phyloP scores from a whole-genome alignment of 2,329 filamentous ascomycete species.

The Elsinoe fawcettii region DNA sequence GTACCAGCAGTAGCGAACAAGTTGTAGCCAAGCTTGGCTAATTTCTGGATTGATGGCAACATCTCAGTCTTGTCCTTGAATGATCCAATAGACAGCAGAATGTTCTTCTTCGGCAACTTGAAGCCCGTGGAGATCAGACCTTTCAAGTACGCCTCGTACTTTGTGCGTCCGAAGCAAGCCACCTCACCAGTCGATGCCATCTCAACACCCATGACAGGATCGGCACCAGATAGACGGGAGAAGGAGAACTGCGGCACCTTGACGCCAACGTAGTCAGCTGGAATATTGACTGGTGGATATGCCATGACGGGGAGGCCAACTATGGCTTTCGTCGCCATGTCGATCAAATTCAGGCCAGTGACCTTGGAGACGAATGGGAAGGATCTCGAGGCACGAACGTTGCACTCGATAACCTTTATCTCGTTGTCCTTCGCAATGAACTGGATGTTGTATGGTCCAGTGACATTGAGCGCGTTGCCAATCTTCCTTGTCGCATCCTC shows the following conservation, averaged over 20 bases:
- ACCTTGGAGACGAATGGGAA: constrained; percentile 99
- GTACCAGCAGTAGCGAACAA: constrained; percentile 94
- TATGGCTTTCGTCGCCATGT: constrained; percentile 97
- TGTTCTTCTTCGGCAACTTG: constrained; percentile 90
- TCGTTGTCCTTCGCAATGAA: constrained; percentile 99
- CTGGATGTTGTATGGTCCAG: constrained; percentile 96
- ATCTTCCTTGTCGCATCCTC: constrained; percentile 95
- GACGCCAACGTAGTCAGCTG: constrained; percentile 80
- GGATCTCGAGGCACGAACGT: constrained; percentile 89
- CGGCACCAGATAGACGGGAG: constrained; percentile 89
- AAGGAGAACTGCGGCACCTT: constrained; percentile 99
- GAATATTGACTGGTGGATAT: constrained; percentile 71
- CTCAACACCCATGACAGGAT: constrained; percentile 93
- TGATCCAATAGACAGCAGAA: constrained; percentile 88
- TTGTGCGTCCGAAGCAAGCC: constrained; percentile 88
- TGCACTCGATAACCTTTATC: constrained; percentile 99
- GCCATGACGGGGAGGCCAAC: constrained; percentile 72
- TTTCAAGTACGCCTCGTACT: constrained; percentile 97
- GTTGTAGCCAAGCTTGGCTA: constrained; percentile 88
- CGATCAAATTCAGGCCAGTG: constrained; percentile 94
- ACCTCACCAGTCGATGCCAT: constrained; percentile 99
- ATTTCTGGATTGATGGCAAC: constrained; percentile 81
- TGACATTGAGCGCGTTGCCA: constrained; percentile 85
- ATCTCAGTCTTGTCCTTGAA: constrained; percentile 99
- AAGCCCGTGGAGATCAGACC: constrained; percentile 93